Evolutionary conservation across 2,329 filamentous ascomycete genomes (phyloP).

Genomic region (Orbilia brochopaga): DNA sequence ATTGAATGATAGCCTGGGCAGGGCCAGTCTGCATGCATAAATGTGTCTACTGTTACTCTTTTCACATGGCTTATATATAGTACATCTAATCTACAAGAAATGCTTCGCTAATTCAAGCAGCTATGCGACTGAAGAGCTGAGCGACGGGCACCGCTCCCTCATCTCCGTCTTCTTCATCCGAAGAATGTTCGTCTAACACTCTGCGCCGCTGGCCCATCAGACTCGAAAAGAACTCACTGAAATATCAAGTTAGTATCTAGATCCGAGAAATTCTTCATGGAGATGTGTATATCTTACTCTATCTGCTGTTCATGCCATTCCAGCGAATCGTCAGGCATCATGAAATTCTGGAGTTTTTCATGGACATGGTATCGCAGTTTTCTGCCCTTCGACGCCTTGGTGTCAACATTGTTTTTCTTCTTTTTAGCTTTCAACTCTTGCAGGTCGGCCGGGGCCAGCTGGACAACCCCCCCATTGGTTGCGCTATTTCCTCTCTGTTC

Average conservation of each 20-base stretch:
- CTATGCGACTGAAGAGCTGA: constrained; percentile 57
- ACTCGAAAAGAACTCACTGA: constrained; percentile 61
- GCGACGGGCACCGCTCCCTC: constrained; percentile 57
- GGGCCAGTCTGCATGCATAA: not conserved
- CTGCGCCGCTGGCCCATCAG: constrained; percentile 61
- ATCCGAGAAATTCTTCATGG: not conserved
- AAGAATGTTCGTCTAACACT: constrained; percentile 60
- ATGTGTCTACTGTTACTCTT: not conserved
- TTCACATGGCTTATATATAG: too few relatives aligned
- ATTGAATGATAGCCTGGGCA: not conserved
- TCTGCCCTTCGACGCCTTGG: constrained; percentile 90
- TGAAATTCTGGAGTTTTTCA: constrained; percentile 97
- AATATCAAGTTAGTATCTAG: constrained; percentile 11
- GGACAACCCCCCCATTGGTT: constrained; percentile 61
- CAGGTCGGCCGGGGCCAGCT: constrained; percentile 65
- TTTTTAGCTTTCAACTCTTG: constrained; percentile 64
- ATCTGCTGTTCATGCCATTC: constrained; percentile 80
- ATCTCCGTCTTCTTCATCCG: constrained; percentile 55
- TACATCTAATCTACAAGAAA: too few relatives aligned
- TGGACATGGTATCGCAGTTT: constrained; percentile 95
- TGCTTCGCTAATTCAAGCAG: constrained; percentile 1
- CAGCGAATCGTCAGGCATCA: constrained; percentile 85
- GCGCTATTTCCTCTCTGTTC: constrained; percentile 78
- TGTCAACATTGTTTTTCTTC: constrained; percentile 81
- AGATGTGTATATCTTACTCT: constrained; percentile 60